Conservation (phyloP, 305 asterid genomes). For the Fraxinus nigra region DNA sequence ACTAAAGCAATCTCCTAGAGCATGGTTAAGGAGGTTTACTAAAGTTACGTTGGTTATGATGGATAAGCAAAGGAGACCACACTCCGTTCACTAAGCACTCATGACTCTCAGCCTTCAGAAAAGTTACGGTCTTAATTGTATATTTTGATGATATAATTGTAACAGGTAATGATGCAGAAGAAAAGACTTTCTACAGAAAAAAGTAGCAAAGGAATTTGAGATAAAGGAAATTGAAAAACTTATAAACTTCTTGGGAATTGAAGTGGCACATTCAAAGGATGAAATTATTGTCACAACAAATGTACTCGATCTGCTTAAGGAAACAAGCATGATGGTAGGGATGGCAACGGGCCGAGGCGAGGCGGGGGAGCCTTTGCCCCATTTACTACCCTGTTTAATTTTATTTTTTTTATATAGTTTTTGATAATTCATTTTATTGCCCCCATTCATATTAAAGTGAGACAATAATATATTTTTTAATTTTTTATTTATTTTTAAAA, state of each 20-base stretch:
- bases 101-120: background rate
- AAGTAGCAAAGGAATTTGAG: constrained; percentile 3
- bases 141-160: background rate
- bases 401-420: no score
- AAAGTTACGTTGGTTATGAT: background rate
- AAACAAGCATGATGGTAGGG: background rate
- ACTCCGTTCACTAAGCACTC: background rate
- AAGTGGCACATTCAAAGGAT: background rate
- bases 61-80: background rate
- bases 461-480: no score
- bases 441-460: no score
- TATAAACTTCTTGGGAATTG: background rate
- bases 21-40: background rate
- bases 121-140: background rate
- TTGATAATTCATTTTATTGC: no score
- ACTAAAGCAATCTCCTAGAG: background rate
- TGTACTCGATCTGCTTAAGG: background rate
- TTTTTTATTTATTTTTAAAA: no score
- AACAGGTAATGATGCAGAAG: background rate
- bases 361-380: no score
- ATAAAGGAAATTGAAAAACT: background rate
- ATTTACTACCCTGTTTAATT: no score
- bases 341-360: no score
- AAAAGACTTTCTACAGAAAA: background rate
- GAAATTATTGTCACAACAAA: background rate